Percentiles rank a stretch among this genome's conserved stretches.
Conservation (phyloP, 106 monocot genomes). For the Allium cepa region DNA sequence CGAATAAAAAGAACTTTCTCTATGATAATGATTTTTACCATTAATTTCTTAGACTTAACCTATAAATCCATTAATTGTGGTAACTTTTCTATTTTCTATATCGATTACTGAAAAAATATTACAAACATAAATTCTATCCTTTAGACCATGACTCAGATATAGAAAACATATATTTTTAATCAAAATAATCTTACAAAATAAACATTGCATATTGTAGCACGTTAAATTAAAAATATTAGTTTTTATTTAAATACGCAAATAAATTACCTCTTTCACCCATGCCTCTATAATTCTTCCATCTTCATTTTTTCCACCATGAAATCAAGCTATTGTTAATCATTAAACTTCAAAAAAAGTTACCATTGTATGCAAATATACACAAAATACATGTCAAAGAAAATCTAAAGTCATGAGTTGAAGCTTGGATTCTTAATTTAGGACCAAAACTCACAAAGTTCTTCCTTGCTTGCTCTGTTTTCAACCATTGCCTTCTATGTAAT, state of each 20-base stretch:
- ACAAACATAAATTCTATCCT: too few relatives aligned
- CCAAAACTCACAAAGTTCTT: conserved; percentile 88
- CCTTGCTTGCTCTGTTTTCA: conserved; percentile 58
- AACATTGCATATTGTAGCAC: conserved; percentile 4
- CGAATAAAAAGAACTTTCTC: background rate
- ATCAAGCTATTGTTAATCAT: background rate
- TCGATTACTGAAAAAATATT: too few relatives aligned
- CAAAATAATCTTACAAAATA: background rate
- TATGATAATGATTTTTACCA: background rate
- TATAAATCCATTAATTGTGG: too few relatives aligned
- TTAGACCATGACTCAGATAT: too few relatives aligned
- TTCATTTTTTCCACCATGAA: conserved; percentile 94
- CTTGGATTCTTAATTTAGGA: conserved; percentile 75
- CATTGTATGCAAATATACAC: background rate
- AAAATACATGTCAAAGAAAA: conserved; percentile 91
- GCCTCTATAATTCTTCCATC: conserved; percentile 78
- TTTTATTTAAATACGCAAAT: background rate
- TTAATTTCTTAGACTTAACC: background rate
- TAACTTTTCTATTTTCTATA: too few relatives aligned
- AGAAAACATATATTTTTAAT: background rate
- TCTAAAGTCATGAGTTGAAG: conserved; percentile 90
- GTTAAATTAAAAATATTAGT: background rate
- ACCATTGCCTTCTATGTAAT: conserved; percentile 39
- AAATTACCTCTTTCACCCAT: conserved; percentile 86
- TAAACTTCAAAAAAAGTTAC: conserved; percentile 1